These are phyloP conservation scores for Blastobotrys petasosporus DNA, from an alignment of 1,139 yeast species.

Conservation along the genomic window DNA sequence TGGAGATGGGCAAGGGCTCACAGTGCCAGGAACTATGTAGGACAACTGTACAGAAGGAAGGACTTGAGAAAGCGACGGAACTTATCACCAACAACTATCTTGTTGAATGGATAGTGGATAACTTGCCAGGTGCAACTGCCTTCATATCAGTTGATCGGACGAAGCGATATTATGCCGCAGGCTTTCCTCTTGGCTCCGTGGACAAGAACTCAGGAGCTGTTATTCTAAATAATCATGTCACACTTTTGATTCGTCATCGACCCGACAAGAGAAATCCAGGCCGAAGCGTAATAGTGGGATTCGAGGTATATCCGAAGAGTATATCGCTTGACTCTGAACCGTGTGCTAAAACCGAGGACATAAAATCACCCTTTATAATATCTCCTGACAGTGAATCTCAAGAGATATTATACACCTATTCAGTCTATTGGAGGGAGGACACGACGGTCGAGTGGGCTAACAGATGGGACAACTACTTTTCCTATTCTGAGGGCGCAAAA, in stretches of 20 bases:
- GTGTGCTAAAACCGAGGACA: slow-evolving; percentile 26
- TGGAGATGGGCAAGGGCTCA: slow-evolving; percentile 56
- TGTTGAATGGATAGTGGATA: slow-evolving; percentile 81
- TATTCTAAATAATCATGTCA: slow-evolving; percentile 64
- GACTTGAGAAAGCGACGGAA: slow-evolving; percentile 51
- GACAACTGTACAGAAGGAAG: slow-evolving; percentile 46
- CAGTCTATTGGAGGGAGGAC: slow-evolving; percentile 89
- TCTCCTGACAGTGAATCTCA: slow-evolving; percentile 30
- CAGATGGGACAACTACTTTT: slow-evolving; percentile 71
- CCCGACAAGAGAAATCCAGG: slow-evolving; percentile 38
- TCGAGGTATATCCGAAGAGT: slow-evolving; percentile 84
- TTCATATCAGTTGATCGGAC: slow-evolving; percentile 57
- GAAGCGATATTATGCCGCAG: slow-evolving; percentile 73
- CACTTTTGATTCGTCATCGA: slow-evolving; percentile 73
- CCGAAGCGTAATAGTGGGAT: slow-evolving; percentile 68
- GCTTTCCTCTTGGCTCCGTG: slow-evolving; percentile 77
- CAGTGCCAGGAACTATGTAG: slow-evolving; percentile 67
- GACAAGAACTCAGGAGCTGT: slow-evolving; percentile 41
- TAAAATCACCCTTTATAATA: slow-evolving; percentile 21
- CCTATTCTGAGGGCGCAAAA: slow-evolving; percentile 45
- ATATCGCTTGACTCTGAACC: slow-evolving; percentile 44
- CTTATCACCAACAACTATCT: slow-evolving; percentile 66
- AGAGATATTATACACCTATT: slow-evolving; percentile 69
- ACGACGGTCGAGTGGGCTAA: slow-evolving; percentile 56
- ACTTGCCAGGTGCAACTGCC: slow-evolving; percentile 85